A percentile compares a stretch with the other conserved stretches of the same genome.
Evolutionary conservation across 257 asterid species (phyloP).

Genomic region (Vinca minor): DNA sequence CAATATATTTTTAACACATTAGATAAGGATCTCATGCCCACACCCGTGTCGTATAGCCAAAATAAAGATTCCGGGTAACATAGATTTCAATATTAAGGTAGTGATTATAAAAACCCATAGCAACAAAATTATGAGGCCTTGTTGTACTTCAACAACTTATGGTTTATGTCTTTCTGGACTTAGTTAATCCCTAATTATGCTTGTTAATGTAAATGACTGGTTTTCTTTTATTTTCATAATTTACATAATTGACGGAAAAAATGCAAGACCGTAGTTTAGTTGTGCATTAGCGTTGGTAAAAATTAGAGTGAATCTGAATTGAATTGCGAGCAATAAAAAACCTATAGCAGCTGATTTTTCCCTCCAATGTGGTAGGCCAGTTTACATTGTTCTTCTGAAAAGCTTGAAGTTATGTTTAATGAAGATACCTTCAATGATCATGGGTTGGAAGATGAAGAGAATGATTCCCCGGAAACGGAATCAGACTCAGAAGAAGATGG

Average conservation of each 20-base stretch:
- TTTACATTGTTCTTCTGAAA: no score
- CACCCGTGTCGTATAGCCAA: no score
- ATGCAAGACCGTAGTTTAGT: background rate
- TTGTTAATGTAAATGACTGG: background rate
- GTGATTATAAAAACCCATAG: background rate
- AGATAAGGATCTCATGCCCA: no score
- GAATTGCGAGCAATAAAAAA: no score
- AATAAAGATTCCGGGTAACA: no score
- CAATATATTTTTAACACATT: no score
- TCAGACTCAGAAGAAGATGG: constrained; percentile 49
- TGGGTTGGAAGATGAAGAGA: constrained; percentile 16
- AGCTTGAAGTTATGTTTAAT: constrained; percentile 3
- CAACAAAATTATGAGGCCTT: background rate
- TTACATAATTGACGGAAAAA: background rate
- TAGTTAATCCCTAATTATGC: background rate
- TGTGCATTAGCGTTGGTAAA: background rate
- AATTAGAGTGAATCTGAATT: background rate
- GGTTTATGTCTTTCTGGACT: background rate
- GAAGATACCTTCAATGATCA: background rate
- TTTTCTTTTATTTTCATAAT: background rate
- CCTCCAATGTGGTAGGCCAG: background rate
- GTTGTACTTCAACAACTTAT: background rate
- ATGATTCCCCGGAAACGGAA: constrained; percentile 45
- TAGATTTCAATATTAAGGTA: background rate
- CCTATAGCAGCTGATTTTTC: constrained; percentile 1